phyloP scores from a whole-genome alignment of 2,329 filamentous ascomycete species.

The Fusarium bulbicola region DNA sequence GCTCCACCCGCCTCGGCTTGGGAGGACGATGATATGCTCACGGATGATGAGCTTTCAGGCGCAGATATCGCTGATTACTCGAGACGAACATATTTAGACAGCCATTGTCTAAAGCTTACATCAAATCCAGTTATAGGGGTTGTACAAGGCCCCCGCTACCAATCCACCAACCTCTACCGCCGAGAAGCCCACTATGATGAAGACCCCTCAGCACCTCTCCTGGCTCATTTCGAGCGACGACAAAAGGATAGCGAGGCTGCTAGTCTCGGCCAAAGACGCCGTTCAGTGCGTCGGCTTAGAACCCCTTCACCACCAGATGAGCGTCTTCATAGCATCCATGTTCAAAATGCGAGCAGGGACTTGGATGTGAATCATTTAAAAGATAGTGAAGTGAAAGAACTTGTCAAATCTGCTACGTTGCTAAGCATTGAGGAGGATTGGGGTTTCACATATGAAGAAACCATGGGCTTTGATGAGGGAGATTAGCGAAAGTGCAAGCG shows the following conservation, averaged over 20 bases:
- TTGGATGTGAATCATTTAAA: conserved; percentile 40
- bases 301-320: conserved; percentile 17
- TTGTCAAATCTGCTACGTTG: conserved; percentile 41
- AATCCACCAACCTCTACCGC: conserved; percentile 56
- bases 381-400: conserved; percentile 24
- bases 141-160: conserved; percentile 65
- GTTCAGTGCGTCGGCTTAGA: conserved; percentile 42
- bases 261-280: conserved; percentile 35
- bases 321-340: conserved; percentile 30
- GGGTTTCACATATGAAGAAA: conserved; percentile 48
- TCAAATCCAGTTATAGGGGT: conserved; percentile 61
- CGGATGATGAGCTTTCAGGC: conserved; percentile 8
- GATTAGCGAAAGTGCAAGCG: neutral
- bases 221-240: conserved; percentile 52
- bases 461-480: conserved; percentile 1
- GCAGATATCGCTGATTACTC: conserved; percentile 39
- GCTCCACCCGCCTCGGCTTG: conserved; percentile 48
- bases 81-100: conserved; percentile 47
- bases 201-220: conserved; percentile 55
- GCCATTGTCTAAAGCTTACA: conserved; percentile 53
- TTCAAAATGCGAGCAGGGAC: conserved; percentile 42
- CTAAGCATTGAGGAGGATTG: conserved; percentile 47
- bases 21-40: conserved; percentile 25
- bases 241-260: conserved; percentile 55
- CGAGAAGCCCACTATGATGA: conserved; percentile 58